These are phyloP conservation scores for Umbelopsis ramanniana DNA, from an alignment of 192 early-diverging fungal species.

Conservation along the genomic window DNA sequence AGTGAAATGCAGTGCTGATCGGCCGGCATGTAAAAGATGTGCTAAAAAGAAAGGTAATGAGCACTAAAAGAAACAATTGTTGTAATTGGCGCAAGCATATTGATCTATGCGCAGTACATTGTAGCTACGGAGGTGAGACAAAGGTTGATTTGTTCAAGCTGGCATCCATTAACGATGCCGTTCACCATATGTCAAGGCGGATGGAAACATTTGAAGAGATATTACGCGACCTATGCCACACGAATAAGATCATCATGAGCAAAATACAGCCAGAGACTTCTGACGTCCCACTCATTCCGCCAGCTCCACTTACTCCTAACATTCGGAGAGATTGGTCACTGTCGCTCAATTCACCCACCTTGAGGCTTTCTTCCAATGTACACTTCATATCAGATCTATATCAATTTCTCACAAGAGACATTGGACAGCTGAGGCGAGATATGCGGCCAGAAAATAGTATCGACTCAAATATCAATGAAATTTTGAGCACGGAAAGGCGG, in stretches of 20 bases:
- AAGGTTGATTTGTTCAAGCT: constrained; percentile 44
- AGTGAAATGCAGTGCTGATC: constrained; percentile 47
- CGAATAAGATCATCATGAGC: neutral
- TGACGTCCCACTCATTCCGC: neutral
- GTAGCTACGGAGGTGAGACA: constrained; percentile 23
- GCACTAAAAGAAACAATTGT: neutral
- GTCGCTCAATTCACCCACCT: neutral
- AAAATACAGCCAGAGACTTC: neutral
- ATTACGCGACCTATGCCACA: neutral
- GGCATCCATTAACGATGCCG: constrained; percentile 30
- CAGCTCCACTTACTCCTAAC: neutral
- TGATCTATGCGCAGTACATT: neutral
- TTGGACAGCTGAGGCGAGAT: neutral
- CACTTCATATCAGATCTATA: constrained; percentile 17
- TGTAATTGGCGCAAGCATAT: neutral
- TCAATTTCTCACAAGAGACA: neutral
- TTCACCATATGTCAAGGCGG: constrained; percentile 23
- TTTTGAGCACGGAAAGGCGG: neutral
- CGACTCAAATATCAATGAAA: neutral
- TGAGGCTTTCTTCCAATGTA: constrained; percentile 10
- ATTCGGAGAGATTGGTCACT: constrained; percentile 22
- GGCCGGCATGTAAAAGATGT: constrained; percentile 39
- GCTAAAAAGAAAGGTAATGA: constrained; percentile 28
- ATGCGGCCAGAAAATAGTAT: neutral
- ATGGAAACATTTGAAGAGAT: constrained; percentile 22